phyloP scores from a whole-genome alignment of 2,329 filamentous ascomycete species.

The Scytalidium lignicola region DNA sequence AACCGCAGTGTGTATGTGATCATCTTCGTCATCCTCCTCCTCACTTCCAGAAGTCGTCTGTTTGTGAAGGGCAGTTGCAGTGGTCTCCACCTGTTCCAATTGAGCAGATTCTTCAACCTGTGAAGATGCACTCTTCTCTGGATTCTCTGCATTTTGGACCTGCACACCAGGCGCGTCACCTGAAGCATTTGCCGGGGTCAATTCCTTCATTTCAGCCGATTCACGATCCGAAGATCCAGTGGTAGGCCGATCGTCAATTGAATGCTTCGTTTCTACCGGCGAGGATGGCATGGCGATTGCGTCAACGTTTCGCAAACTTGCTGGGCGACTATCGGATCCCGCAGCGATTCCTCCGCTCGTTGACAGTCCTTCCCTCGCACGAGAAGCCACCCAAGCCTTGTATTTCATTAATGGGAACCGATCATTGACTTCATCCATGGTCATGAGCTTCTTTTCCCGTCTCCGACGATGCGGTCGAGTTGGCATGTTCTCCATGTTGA shows the following conservation, averaged over 20 bases:
- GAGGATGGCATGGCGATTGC: constrained; percentile 40
- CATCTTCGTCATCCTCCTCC: constrained; percentile 60
- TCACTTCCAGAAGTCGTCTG: constrained; percentile 32
- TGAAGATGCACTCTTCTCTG: constrained; percentile 14
- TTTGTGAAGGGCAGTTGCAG: constrained; percentile 29
- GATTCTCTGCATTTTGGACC: background rate
- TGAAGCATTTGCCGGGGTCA: constrained; percentile 9
- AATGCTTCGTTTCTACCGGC: constrained; percentile 29
- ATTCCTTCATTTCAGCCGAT: constrained; percentile 7
- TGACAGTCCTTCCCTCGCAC: constrained; percentile 78
- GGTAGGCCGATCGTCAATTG: constrained; percentile 22
- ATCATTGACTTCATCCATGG: constrained; percentile 97
- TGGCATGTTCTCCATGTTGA: constrained; percentile 81
- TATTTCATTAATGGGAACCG: constrained; percentile 96
- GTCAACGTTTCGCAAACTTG: constrained; percentile 65
- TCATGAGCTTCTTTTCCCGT: constrained; percentile 97
- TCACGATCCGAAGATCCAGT: constrained; percentile 16
- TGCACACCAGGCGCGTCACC: constrained; percentile 15
- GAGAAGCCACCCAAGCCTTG: constrained; percentile 84
- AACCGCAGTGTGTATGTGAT: constrained; percentile 76
- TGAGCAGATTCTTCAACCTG: constrained; percentile 19
- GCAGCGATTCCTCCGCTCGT: constrained; percentile 78
- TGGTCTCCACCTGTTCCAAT: constrained; percentile 23
- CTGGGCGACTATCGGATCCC: constrained; percentile 61
- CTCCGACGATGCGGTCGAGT: constrained; percentile 73